Evolutionary conservation across 1,139 yeast genomes (phyloP), one percentile per base, ranked within the genome.

Genomic region (Suhomyces wounanorum): DNA sequence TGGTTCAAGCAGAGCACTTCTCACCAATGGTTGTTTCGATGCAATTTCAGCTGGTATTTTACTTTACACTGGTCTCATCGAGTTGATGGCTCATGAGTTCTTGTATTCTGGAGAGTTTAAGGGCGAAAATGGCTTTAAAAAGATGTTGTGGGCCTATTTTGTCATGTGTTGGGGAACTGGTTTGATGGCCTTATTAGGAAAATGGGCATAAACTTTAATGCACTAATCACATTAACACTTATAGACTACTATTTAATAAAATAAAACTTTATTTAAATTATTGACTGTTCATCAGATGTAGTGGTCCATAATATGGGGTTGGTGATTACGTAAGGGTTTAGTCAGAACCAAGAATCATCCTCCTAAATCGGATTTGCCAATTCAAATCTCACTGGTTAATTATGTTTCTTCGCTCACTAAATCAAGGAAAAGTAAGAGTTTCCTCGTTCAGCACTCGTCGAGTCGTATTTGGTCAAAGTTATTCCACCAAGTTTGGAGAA

Each of bases 21-120:
- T 90, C 54, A 79, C 89, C 18, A 85, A 83, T 59, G 97, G 97
- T 57, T 78, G 84, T 7, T 85, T 90, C 60, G 97, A 91, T 68
- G 72, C 96, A 6, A 77, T 91, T 40, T 88, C 96, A 10, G 82
- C 96, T 0, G 97, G 97, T 49, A 87, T 91, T 52, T 77, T 91
- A 66, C 69, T 90, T 37, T 91, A 90, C 70, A 87, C 96, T 16
- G 96, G 96, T 59, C 72, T 90, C 52, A 91, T 90, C 16, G 97
- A 91, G 69, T 77, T 91, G 60, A 81, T 91, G 83, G 96, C 96
- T 5, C 91, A 87, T 60, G 97, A 91, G 63, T 91, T 90, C 68
- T 74, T 91, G 60, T 89, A 81, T 66, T 78, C 87, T 30, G 78
- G 80, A 51, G 84, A 83, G 60, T 81, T 82, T 61, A 78, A 82